phyloP scores from a whole-genome alignment of 1,139 yeast species.

The Nadsonia commutata region DNA sequence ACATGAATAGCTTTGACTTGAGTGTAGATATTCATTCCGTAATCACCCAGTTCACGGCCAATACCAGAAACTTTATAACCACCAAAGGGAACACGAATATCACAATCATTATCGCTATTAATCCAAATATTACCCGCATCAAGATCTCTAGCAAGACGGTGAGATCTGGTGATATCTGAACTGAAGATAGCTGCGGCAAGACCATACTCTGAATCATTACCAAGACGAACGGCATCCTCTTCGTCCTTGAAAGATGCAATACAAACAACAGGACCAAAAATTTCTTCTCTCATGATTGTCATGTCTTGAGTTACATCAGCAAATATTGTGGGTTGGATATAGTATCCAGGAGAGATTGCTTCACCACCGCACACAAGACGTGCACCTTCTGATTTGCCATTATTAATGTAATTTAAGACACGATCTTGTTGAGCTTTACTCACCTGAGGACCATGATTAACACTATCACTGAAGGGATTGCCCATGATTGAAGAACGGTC shows the following conservation, averaged over 20 bases:
- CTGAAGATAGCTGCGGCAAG: constrained; percentile 80
- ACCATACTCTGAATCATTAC: constrained; percentile 66
- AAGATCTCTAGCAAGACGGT: constrained; percentile 46
- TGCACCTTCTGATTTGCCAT: constrained; percentile 60
- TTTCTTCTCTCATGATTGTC: constrained; percentile 60
- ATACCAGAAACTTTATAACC: constrained; percentile 67
- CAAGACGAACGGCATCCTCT: constrained; percentile 57
- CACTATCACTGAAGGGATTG: constrained; percentile 26
- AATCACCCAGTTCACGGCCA: constrained; percentile 76
- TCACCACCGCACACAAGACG: constrained; percentile 38
- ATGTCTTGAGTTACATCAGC: constrained; percentile 51
- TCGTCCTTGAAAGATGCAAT: constrained; percentile 52
- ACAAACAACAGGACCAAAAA: constrained; percentile 90
- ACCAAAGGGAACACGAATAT: constrained; percentile 66
- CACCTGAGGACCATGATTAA: constrained; percentile 61
- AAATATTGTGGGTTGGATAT: constrained; percentile 66
- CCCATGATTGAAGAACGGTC: constrained; percentile 36
- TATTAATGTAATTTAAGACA: constrained; percentile 44
- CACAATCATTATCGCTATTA: constrained; percentile 66
- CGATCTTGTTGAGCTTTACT: constrained; percentile 51
- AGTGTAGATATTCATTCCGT: constrained; percentile 58
- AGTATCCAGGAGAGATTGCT: constrained; percentile 38
- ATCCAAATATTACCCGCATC: constrained; percentile 81
- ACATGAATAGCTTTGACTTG: constrained; percentile 51
- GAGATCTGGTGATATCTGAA: constrained; percentile 41